These are phyloP conservation scores for Marsdenia floribunda DNA, from an alignment of 257 asterid genomes.

Conservation along the genomic window DNA sequence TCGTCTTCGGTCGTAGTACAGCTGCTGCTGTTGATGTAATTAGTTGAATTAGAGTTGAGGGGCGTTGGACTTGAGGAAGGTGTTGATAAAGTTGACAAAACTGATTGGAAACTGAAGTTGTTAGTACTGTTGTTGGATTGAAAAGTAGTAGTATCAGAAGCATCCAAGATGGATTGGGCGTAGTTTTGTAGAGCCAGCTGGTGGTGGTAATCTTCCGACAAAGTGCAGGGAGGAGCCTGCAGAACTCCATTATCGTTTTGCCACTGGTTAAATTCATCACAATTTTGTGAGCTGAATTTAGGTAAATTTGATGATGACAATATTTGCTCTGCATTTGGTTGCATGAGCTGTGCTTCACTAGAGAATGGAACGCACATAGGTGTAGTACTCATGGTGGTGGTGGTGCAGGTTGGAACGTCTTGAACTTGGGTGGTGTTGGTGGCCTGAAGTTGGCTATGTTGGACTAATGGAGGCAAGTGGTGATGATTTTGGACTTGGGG, in stretches of 20 bases:
- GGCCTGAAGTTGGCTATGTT: conserved; percentile 31
- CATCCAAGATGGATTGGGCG: conserved; percentile 34
- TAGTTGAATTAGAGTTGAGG: conserved; percentile 40
- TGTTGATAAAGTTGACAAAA: conserved; percentile 54
- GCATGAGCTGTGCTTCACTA: conserved; percentile 34
- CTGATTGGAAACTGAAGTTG: conserved; percentile 54
- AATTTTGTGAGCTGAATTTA: conserved; percentile 26
- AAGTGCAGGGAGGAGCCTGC: conserved; percentile 1
- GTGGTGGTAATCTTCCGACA: conserved; percentile 26
- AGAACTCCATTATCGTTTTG: conserved; percentile 22
- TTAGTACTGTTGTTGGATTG: conserved; percentile 42
- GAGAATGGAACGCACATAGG: conserved; percentile 12
- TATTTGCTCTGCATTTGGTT: conserved; percentile 26
- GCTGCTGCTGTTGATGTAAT: conserved; percentile 28
- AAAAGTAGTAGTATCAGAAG: conserved; percentile 46
- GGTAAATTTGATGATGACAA: conserved; percentile 16
- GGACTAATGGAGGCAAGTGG: conserved; percentile 21
- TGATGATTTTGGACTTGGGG: conserved; percentile 23
- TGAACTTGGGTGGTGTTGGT: conserved; percentile 19
- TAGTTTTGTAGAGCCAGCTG: conserved; percentile 23
- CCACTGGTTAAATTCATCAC: conserved; percentile 39
- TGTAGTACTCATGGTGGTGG: conserved; percentile 5
- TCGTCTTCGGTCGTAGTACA: conserved; percentile 43
- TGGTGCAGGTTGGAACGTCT: conserved; percentile 19
- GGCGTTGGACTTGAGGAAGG: conserved; percentile 65